A percentile compares a stretch with the other conserved stretches of the same genome.
These are phyloP conservation scores for Aspergillus sp. DNA, from an alignment of 2,329 filamentous ascomycete genomes.

Conservation along the genomic window DNA sequence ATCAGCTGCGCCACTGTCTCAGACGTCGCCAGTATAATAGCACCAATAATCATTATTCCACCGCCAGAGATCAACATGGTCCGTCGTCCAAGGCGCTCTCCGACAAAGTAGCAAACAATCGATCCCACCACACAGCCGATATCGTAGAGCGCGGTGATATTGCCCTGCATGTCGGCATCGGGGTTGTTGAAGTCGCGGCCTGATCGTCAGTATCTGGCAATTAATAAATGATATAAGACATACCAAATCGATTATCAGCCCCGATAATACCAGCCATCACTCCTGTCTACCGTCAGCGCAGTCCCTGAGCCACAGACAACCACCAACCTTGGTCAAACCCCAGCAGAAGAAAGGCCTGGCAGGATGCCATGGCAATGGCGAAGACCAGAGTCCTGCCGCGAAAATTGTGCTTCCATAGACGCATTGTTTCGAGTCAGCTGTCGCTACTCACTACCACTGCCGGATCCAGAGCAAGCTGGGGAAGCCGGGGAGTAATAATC, in stretches of 20 bases:
- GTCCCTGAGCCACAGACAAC: too few relatives aligned
- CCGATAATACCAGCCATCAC: slow-evolving; percentile 44
- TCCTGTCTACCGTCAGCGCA: not conserved
- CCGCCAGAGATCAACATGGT: slow-evolving; percentile 44
- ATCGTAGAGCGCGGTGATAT: slow-evolving; percentile 29
- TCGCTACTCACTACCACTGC: too few relatives aligned
- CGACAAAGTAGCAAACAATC: slow-evolving; percentile 37
- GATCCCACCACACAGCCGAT: slow-evolving; percentile 36
- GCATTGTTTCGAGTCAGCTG: slow-evolving; percentile 9
- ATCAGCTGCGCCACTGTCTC: slow-evolving; percentile 47
- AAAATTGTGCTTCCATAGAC: slow-evolving; percentile 23
- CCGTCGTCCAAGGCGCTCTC: slow-evolving; percentile 45
- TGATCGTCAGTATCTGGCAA: not conserved
- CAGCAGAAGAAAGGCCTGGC: slow-evolving; percentile 38
- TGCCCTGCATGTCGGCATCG: slow-evolving; percentile 40
- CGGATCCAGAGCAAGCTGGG: not conserved
- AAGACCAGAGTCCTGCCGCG: slow-evolving; percentile 20
- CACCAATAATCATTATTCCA: slow-evolving; percentile 33
- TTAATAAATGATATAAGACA: not conserved
- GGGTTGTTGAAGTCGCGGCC: slow-evolving; percentile 39
- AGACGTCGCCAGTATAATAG: slow-evolving; percentile 36
- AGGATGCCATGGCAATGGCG: slow-evolving; percentile 39
- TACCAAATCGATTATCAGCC: slow-evolving; percentile 41
- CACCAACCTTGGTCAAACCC: slow-evolving; percentile 51
- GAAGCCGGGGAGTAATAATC: not conserved